Evolutionary conservation across 75 land plant species (phyloP).

Genomic region (Larix kaempferi): DNA sequence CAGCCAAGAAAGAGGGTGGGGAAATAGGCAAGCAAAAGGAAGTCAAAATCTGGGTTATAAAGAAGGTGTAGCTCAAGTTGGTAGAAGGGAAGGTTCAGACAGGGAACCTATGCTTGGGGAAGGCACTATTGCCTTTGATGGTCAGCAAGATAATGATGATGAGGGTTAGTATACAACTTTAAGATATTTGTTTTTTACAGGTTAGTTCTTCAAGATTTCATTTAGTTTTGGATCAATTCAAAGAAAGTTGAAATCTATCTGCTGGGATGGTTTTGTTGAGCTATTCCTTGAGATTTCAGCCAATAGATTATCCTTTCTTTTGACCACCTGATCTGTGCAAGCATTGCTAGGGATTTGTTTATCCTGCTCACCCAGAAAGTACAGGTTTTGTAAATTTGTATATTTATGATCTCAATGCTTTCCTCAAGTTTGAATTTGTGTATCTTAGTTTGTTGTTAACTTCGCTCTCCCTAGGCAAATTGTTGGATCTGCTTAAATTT

Average conservation of each 20-base stretch:
- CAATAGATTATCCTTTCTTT: neutral
- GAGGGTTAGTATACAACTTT: constrained; percentile 1
- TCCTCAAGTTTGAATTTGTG: neutral
- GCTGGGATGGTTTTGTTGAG: constrained; percentile 1
- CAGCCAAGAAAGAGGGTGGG: constrained; percentile 4
- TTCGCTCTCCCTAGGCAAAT: neutral
- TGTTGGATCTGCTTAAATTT: neutral
- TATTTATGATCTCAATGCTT: neutral
- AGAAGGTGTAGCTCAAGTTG: neutral
- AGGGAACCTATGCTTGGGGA: neutral
- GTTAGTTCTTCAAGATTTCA: constrained; percentile 4
- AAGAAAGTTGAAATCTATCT: neutral
- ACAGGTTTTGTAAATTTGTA: neutral
- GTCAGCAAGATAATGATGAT: constrained; percentile 7
- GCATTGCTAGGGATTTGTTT: neutral
- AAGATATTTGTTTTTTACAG: neutral
- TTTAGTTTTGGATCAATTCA: neutral
- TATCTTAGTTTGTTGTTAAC: neutral
- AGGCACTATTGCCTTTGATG: constrained; percentile 4
- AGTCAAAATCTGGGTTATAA: neutral
- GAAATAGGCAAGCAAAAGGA: constrained; percentile 6
- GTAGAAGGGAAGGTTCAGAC: neutral
- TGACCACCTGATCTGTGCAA: neutral
- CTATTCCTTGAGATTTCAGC: neutral
- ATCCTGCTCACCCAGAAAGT: neutral